Evolutionary conservation across 2,329 filamentous ascomycete genomes (phyloP), one percentile per base, ranked within the genome.

Genomic region (Tolypocladium sp.): DNA sequence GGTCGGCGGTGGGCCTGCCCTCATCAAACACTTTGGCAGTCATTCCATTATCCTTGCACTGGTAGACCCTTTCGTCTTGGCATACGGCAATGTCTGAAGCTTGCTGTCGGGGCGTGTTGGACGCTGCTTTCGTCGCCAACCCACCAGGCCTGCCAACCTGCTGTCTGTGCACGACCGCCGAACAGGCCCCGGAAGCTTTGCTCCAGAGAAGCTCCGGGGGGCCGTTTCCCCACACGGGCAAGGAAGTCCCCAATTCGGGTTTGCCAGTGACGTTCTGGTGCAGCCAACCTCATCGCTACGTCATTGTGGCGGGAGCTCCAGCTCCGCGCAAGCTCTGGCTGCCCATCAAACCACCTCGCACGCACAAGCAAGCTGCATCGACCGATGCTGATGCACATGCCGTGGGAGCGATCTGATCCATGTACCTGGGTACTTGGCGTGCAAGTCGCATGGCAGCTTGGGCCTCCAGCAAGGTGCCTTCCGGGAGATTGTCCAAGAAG

Each of bases 291-390:
- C 46, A 57, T 35, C 10, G 52, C 58, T 63, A 65, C 64, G 64
- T 65, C 64, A 66, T 61, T 51, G 61, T 63, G 59, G 63, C 62
- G 52, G 62, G 53, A 65, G 63, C 63, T 63, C n/a, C 27, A 46
- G 10, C 49, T 46, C 25, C n/a, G 15, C 25, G 27, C 25, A 30
- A 6, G 46, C 46, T 25, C 22, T 46, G 25, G 22, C 44, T 33
- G 41, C 22, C 58, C 51, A 58, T 42, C 25, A 51, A 51, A 51
- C 44, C 44, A 30, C 44, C 5, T n/a, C 42, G 7, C 44, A 37
- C 33, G 33, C 33, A 9, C 35, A 9, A 7, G 25, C 44, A 15
- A 27, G 22, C 6, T 27, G 44, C 22, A 46, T 27, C 44, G 44
- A 38, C 10, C 44, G 44, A 27, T 46, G 10, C 44, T 15, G 25